Evolutionary conservation across 176 grass and related monocot genomes (phyloP), one percentile per base, ranked within the genome.

Genomic region (Stipa capillata): DNA sequence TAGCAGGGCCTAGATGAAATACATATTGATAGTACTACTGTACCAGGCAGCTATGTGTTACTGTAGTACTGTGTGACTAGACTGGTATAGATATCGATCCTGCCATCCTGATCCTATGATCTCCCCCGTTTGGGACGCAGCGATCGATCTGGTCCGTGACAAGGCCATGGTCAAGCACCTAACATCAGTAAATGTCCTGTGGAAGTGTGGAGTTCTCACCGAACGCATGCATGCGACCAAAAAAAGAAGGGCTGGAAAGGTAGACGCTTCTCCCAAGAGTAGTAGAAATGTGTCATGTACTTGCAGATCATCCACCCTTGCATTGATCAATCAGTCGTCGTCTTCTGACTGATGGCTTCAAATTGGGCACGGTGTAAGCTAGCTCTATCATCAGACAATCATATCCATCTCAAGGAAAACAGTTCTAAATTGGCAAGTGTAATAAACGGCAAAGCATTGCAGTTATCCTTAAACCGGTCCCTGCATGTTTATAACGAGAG

Each of bases 231-330:
- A 77, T 84, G 23, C 73, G 64, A 56, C 82, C 62, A 65, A 50
- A 85, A 84, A 85, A 84, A 78, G n/a, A 35, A 49, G 52, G 60
- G 64, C 21, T 15, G 64, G 21, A 77, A 85, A 78, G 64, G 63
- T 43, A 20, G 80, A 65, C 57, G 31, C 54, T n/a, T 74, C 80
- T 7, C 57, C 20, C 53, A 39, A 44, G 10, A 74, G 8, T 33
- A 34, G 57, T 28, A 14, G n/a, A n/a, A n/a, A n/a, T n/a, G n/a
- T n/a, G n/a, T n/a, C n/a, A n/a, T n/a, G n/a, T n/a, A n/a, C n/a
- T n/a, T n/a, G n/a, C n/a, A n/a, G n/a, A n/a, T n/a, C n/a, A n/a
- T n/a, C n/a, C n/a, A n/a, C n/a, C n/a, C n/a, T n/a, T n/a, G n/a
- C n/a, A n/a, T n/a, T n/a, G n/a, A n/a, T n/a, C n/a, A n/a, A n/a